phyloP scores from a whole-genome alignment of 2,329 filamentous ascomycete species.

The Pseudogymnoascus sp. region DNA sequence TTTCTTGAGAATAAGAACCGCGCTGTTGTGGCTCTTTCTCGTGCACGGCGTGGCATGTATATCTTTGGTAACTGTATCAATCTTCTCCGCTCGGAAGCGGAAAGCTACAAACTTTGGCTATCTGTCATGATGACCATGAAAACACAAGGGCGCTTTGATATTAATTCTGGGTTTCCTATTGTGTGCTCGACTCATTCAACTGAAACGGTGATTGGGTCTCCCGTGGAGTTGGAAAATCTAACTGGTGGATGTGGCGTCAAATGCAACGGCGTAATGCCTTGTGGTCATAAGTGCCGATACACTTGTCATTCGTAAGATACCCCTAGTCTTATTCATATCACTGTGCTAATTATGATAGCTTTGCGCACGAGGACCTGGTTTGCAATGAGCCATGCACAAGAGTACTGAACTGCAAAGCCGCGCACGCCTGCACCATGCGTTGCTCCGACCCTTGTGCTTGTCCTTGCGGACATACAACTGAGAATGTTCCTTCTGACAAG shows the following conservation, averaged over 20 bases:
- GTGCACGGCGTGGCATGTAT: conserved; percentile 73
- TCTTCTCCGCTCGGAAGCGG: conserved; percentile 24
- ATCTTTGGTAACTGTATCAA: conserved; percentile 70
- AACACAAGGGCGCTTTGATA: conserved; percentile 28
- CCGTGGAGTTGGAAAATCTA: conserved; percentile 45
- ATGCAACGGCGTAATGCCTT: conserved; percentile 35
- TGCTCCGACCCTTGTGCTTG: not conserved
- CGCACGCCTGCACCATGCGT: not conserved
- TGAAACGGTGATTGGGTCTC: conserved; percentile 43
- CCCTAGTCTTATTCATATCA: not conserved
- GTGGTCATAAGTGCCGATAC: conserved; percentile 25
- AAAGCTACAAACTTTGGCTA: conserved; percentile 23
- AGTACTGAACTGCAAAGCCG: conserved; percentile 16
- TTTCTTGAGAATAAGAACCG: conserved; percentile 62
- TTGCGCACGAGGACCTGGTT: conserved; percentile 20
- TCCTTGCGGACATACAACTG: not conserved
- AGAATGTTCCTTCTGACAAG: not conserved
- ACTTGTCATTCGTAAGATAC: conserved; percentile 23
- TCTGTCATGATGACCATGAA: conserved; percentile 36
- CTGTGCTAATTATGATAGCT: conserved; percentile 6
- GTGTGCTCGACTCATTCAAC: conserved; percentile 53
- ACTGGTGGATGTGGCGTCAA: conserved; percentile 44
- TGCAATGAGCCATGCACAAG: conserved; percentile 23
- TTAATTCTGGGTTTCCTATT: conserved; percentile 47
- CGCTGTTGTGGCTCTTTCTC: conserved; percentile 52